Evolutionary conservation across 257 asterid genomes (phyloP).

Genomic region (Verbascum thapsus): DNA sequence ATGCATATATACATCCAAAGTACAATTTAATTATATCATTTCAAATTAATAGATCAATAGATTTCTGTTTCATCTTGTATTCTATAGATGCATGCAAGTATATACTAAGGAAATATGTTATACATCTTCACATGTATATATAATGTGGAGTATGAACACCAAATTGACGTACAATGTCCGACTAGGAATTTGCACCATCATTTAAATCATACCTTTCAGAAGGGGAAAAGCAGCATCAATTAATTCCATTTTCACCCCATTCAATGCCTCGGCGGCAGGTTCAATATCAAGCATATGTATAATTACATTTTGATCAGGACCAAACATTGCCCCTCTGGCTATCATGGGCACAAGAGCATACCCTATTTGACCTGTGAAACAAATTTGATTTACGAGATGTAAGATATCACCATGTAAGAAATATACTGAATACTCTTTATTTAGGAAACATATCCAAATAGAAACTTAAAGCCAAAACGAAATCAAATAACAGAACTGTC

Average conservation of each 20-base stretch:
- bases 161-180: too few species aligned
- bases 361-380: slow-evolving; percentile 72
- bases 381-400: not conserved
- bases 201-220: slow-evolving; percentile 51
- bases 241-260: slow-evolving; percentile 73
- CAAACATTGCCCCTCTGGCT: slow-evolving; percentile 80
- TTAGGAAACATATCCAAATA: not conserved
- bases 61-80: too few species aligned
- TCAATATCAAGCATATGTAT: slow-evolving; percentile 83
- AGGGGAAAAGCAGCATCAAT: slow-evolving; percentile 88
- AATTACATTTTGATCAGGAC: slow-evolving; percentile 73
- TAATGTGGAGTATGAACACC: too few species aligned
- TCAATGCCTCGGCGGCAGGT: slow-evolving; percentile 52
- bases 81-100: too few species aligned
- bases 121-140: too few species aligned
- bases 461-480: not conserved
- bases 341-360: slow-evolving; percentile 87
- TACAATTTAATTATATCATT: not conserved
- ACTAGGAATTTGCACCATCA: not conserved
- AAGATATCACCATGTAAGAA: not conserved
- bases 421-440: not conserved
- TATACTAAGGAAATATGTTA: too few species aligned
- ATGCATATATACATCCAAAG: not conserved
- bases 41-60: not conserved
- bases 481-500: too few species aligned